phyloP scores from a whole-genome alignment of 1,139 yeast species.

The Debaryomycetaceae sp. region DNA sequence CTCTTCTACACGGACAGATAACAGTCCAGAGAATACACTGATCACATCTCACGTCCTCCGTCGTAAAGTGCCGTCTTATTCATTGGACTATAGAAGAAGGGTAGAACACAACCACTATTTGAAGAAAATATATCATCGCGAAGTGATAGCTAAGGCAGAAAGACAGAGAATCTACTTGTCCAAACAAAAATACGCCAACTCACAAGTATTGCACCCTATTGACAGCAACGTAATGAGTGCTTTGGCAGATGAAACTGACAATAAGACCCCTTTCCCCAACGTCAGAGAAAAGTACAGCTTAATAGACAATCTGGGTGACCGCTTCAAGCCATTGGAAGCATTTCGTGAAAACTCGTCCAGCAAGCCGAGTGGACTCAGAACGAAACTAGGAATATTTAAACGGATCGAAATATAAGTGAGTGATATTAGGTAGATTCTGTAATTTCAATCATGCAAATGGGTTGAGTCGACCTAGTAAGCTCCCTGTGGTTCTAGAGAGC shows the following conservation, averaged over 20 bases:
- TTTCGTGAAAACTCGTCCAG: background rate
- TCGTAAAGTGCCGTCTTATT: background rate
- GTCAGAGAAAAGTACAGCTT: conserved; percentile 2
- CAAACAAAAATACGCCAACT: background rate
- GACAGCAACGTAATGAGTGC: background rate
- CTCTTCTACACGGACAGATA: background rate
- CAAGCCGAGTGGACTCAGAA: background rate
- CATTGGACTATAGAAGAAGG: background rate
- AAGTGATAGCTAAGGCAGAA: background rate
- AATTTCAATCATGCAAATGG: conserved; percentile 29
- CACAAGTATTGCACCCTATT: background rate
- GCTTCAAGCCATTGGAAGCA: background rate
- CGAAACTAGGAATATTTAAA: background rate
- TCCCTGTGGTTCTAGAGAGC: conserved; percentile 48
- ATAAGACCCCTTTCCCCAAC: conserved; percentile 2
- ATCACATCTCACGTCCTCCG: background rate
- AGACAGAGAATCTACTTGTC: background rate
- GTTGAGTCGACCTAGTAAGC: conserved; percentile 47
- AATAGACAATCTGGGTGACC: background rate
- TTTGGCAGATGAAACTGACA: background rate
- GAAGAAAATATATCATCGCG: background rate
- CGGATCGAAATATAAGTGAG: background rate
- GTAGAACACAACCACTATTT: background rate
- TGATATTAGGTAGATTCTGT: background rate
- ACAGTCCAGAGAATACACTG: background rate